Base-by-base conservation (phyloP, 2,329 filamentous ascomycete species). In the Aspergillus brasiliensis region DNA sequence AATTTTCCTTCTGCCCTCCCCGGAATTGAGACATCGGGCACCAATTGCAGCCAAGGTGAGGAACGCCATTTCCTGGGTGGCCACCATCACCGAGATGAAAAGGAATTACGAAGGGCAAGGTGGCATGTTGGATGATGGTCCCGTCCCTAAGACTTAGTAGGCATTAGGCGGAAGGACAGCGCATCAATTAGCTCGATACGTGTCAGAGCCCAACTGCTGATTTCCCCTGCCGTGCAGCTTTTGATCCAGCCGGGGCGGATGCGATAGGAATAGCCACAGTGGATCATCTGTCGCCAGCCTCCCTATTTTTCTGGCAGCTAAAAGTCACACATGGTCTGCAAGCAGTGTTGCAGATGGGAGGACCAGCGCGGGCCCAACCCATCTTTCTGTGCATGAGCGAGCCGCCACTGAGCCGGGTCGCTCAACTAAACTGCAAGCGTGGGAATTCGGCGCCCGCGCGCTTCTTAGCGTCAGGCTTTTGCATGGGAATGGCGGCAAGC, bases 201-300 rank as follows among this genome's bases (percentile, higher is more conserved):
- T 69, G 67, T 74, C 72, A 73, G 61, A 65, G 66, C 64, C 68
- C 67, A 67, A 70, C 66, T 66, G 69, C 63, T 64, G 64, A 67
- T 60, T 65, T 62, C 63, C 65, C 65, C 65, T 68, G 61, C 62
- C 67, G 64, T 68, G 65, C 67, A 72, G 65, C 62, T 65, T 63
- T 59, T 67, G 61, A 67, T 59, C 65, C 66, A 63, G 62, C 58
- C 57, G 56, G 62, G 25, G 51, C 38, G 38, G 59, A 62, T 59
- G 46, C 51, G 61, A 62, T 66, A 69, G 62, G 65, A 60, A 64
- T 63, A 66, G 55, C 56, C 56, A 56, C 55, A 54, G 67, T 71
- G 67, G 67, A 69, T 62, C 68, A 56, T 53, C 59, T 54, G 46
- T 57, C 60, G 25, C 57, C 61, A 55, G 57, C 57, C 64, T 59